Percentiles rank a stretch among this genome's conserved stretches.
Conservation (phyloP, 805 yeast genomes). For the Metschnikowia dekortorum region DNA sequence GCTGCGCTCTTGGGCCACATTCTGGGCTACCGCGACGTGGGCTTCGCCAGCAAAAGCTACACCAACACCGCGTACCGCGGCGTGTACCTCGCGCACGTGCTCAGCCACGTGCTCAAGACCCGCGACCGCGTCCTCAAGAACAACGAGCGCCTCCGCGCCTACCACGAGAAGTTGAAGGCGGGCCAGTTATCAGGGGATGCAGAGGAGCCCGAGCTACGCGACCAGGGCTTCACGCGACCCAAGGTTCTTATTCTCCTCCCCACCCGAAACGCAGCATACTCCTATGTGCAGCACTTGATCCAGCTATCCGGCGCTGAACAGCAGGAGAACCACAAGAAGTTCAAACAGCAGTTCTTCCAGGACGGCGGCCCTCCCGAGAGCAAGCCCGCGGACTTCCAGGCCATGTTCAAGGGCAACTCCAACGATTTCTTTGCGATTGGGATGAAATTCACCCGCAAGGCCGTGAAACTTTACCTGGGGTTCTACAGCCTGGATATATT, state of each 20-base stretch:
- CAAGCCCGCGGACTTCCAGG: constrained; percentile 82
- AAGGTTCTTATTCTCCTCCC: constrained; percentile 81
- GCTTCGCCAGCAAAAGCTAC: constrained; percentile 51
- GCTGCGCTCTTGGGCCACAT: constrained; percentile 55
- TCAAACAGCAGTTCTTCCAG: constrained; percentile 63
- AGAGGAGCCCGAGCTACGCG: constrained; percentile 63
- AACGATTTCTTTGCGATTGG: constrained; percentile 91
- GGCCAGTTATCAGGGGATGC: constrained; percentile 31
- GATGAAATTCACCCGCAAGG: constrained; percentile 82
- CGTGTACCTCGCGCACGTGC: constrained; percentile 62
- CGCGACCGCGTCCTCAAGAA: constrained; percentile 81
- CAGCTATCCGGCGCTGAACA: constrained; percentile 64
- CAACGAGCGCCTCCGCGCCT: constrained; percentile 50
- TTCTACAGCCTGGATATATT: constrained; percentile 83
- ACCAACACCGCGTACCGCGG: constrained; percentile 55
- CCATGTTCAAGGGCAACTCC: constrained; percentile 80
- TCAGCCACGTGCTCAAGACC: constrained; percentile 83
- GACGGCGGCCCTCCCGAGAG: constrained; percentile 43
- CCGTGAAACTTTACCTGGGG: constrained; percentile 77
- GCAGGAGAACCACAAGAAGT: constrained; percentile 76
- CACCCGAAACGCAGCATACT: constrained; percentile 72
- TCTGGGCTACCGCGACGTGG: constrained; percentile 67
- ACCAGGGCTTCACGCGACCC: constrained; percentile 95
- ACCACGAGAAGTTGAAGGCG: constrained; percentile 37
- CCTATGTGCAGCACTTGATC: constrained; percentile 59